Percentiles rank a stretch among this genome's conserved stretches.
phyloP scores from a whole-genome alignment of 1,284 basidiomycete genomes.

The Vanrija sp. region DNA sequence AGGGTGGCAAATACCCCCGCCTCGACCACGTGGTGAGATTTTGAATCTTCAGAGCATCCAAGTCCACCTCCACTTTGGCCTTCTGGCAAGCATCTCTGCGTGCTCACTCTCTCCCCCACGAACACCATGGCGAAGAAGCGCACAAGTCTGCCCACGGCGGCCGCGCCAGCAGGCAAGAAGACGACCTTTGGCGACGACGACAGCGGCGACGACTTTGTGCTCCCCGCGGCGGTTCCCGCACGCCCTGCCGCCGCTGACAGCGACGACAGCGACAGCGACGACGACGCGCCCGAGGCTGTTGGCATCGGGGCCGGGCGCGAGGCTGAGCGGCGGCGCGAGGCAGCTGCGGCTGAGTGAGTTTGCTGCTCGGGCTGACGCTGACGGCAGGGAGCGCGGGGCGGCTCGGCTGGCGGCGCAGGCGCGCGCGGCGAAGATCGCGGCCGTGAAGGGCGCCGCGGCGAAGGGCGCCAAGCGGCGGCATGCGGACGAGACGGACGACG shows the following conservation, averaged over 20 bases:
- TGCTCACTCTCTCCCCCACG: neutral
- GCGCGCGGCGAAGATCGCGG: slow-evolving; percentile 22
- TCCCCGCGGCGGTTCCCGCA: neutral
- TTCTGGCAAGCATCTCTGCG: too few species aligned
- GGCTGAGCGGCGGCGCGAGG: slow-evolving; percentile 5
- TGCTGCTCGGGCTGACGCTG: neutral
- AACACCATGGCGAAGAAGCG: slow-evolving; percentile 16
- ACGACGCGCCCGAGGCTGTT: slow-evolving; percentile 41
- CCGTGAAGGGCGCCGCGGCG: slow-evolving; percentile 22
- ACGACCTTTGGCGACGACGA: slow-evolving; percentile 27
- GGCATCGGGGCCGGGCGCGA: slow-evolving; percentile 16
- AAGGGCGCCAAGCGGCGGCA: slow-evolving; percentile 7
- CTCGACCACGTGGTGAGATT: too few species aligned
- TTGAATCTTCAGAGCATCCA: too few species aligned
- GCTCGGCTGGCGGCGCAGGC: slow-evolving; percentile 17
- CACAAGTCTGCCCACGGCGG: slow-evolving; percentile 14
- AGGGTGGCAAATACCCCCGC: neutral
- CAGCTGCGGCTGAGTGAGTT: slow-evolving; percentile 22
- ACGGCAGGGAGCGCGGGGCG: slow-evolving; percentile 1
- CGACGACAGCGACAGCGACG: slow-evolving; percentile 22
- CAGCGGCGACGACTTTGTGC: slow-evolving; percentile 1
- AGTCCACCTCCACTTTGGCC: too few species aligned
- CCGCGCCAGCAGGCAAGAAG: slow-evolving; percentile 24
- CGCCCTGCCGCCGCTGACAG: neutral
- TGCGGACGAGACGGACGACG: neutral